Conservation (phyloP, 2,329 filamentous ascomycete genomes). For the Byssochlamys sp. region DNA sequence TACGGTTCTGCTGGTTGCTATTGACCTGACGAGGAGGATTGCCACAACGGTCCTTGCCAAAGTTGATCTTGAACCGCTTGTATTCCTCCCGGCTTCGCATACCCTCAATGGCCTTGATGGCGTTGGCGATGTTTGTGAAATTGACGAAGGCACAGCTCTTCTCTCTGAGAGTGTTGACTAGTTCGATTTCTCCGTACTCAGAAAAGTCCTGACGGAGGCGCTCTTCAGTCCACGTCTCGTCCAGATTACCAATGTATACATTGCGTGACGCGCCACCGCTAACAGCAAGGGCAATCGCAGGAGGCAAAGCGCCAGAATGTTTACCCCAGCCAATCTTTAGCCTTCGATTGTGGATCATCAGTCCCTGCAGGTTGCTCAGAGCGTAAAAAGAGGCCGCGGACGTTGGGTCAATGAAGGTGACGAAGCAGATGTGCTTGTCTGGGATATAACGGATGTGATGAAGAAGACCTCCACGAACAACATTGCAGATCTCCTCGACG, state of each 20-base stretch:
- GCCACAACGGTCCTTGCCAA: constrained; percentile 94
- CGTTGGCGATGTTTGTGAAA: constrained; percentile 99
- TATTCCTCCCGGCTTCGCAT: constrained; percentile 92
- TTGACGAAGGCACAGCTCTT: constrained; percentile 99
- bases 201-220: constrained; percentile 91
- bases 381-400: constrained; percentile 97
- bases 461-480: constrained; percentile 85
- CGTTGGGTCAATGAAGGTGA: constrained; percentile 97
- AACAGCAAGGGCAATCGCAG: constrained; percentile 89
- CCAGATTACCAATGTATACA: constrained; percentile 94
- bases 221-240: constrained; percentile 95
- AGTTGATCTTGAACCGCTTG: constrained; percentile 98
- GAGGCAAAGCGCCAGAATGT: constrained; percentile 90
- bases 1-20: constrained; percentile 57
- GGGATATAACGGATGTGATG: constrained; percentile 99
- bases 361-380: constrained; percentile 86
- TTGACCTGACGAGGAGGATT: constrained; percentile 86
- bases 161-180: constrained; percentile 91
- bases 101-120: constrained; percentile 97
- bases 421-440: constrained; percentile 99
- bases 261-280: constrained; percentile 96
- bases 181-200: constrained; percentile 93
- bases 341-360: constrained; percentile 98
- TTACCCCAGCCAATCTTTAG: constrained; percentile 99
- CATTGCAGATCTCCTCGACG: constrained; percentile 98